Base-by-base conservation (phyloP, 257 asterid species). In the Rauvolfia tetraphylla region DNA sequence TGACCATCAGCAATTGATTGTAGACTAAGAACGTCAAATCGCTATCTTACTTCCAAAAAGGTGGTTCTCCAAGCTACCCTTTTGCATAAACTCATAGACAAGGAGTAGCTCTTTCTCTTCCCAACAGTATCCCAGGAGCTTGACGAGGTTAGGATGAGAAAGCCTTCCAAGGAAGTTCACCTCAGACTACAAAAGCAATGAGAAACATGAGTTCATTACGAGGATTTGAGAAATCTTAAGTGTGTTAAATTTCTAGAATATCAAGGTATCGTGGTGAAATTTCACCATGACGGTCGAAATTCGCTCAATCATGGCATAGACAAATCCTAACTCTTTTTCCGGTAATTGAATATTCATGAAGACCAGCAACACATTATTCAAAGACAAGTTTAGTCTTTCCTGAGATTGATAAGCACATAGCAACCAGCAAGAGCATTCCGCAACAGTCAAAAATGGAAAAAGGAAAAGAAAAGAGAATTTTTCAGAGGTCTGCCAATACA, bases 11-110 rank as follows among this genome's bases (percentile, higher is more conserved):
- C 68, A 59, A 39, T 46, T 51, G 38, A 79, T 44, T 66, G 44
- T 39, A 68, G 46, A 63, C 31, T 29, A 48, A 33, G 48, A 41
- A 44, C 27, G 57, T 34, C 36, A 23, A 63, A 77, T 48, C 5
- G 23, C 23, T 33, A 41, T 34, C 96, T 86, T 85, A 93, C 98
- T 93, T 83, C 97, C 96, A 75, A 93, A 93, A 1, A 93, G 95
- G 81, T 93, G 98, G 83, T 93, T 91, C 90, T 93, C 98, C 74
- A 93, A 82, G 97, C 97, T 93, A 67, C 98, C 98, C 76, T 93
- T 93, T n/a, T 86, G 91, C 96, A 93, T 90, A 83, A 89, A 93
- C 67, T 93, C 97, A 34, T 93, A 93, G 66, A 91, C 92, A 46
- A 93, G 97, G 46, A 93, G 89, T 22, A 93, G 83, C 86, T 93